Evolutionary conservation across 306 rosid genomes (phyloP), one percentile per base, ranked within the genome.

Genomic region (Canavalia gladiata): DNA sequence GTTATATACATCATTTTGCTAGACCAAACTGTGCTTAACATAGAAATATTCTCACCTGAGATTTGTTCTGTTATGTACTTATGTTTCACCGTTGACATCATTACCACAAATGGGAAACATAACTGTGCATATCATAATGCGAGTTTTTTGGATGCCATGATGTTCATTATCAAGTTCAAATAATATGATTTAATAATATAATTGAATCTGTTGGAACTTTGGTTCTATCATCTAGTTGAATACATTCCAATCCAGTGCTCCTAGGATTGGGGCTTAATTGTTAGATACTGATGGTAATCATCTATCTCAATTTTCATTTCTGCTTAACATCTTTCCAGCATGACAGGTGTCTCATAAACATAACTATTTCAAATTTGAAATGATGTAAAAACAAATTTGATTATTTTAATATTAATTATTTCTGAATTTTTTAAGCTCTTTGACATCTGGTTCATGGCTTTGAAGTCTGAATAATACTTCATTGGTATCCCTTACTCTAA

Each of bases 401-500:
- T n/a, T 74, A 57, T 31, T 58, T 57, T 49, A 12, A 58, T 62
- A 35, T 86, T 2, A 29, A 59, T 67, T 60, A 13, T 51, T 9
- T 52, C 18, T 52, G 31, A 68, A 54, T 10, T 59, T 78, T 31
- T 28, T 2, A 29, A 64, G 65, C 45, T 28, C 25, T 54, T 75
- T 52, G 55, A 46, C 54, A 56, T 72, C 42, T 42, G 54, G 11
- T 28, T 8, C 10, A 10, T 46, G 41, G 8, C 33, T 67, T 30
- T 79, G 9, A 49, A 13, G 7, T 57, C 34, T 74, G 70, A 74
- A 57, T 65, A 68, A 67, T 59, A 46, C 74, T 72, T 62, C 47
- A 1, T 58, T 29, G 59, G 46, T 56, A 39, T 49, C 52, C 54
- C 29, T 8, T 42, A 50, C 70, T 41, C 35, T 51, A 65, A 43